Evolutionary conservation across 257 asterid species (phyloP), one percentile per base, ranked within the genome.

Genomic region (Craterostigma plantagineum): DNA sequence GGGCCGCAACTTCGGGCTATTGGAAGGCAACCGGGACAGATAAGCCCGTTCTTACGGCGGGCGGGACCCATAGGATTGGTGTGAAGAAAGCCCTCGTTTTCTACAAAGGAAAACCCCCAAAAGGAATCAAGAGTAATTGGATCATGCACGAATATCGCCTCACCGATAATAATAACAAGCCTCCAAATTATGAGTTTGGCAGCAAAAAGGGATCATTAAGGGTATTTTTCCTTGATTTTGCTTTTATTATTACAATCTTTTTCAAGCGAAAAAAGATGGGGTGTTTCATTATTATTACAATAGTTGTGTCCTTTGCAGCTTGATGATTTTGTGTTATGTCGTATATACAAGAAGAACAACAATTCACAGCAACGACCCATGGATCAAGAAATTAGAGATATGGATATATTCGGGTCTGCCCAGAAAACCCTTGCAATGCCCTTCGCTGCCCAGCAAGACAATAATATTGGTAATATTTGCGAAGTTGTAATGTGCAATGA

Each of bases 311-410:
- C 2, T n/a, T 14, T 40, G 6, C 59, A 74, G 86, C 76, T 78
- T 16, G 92, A 79, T 60, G 81, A 79, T 55, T 76, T 91, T 91
- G 93, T 80, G n/a, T 42, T 80, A 0, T 76, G 91, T 40, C 67
- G 93, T 33, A 76, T 80, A 45, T 80, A 80, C 72, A 72, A 76
- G 67, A 79, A 79, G 72, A 64, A 53, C 54, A 74, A 61, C 42
- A 52, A 75, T 0, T 2, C 30, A 23, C 79, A n/a, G n/a, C n/a
- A 67, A 27, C 69, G 81, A 57, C 75, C 87, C 7, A 33, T 67
- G 63, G 87, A 77, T 67, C 78, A 60, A 3, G 91, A 80, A 4
- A 62, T 45, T 51, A 76, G 68, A 10, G 36, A 67, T 60, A 53
- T 64, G 37, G 58, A 59, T 34, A 53, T n/a, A n/a, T n/a, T 64